These are phyloP conservation scores for Fusarium albidum DNA, from an alignment of 2,329 filamentous ascomycete species.

Conservation along the genomic window DNA sequence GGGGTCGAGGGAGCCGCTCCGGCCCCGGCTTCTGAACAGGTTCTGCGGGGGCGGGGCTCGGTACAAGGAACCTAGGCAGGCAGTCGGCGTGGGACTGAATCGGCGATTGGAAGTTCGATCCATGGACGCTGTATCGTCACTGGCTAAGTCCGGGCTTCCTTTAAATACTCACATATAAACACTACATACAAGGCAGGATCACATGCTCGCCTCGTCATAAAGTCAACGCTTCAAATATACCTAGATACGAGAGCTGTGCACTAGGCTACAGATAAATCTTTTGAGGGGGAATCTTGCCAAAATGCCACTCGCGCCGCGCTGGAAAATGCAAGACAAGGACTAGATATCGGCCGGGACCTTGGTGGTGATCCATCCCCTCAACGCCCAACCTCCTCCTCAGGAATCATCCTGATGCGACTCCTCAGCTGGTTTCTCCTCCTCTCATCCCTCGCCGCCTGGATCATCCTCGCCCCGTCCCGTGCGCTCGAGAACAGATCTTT, in stretches of 20 bases:
- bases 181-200: no score
- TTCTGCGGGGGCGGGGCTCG: constrained; percentile 34
- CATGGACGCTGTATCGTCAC: no score
- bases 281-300: constrained; percentile 26
- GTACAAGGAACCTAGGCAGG: constrained; percentile 2
- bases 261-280: neutral
- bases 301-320: constrained; percentile 26
- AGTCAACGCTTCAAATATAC: no score
- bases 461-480: constrained; percentile 31
- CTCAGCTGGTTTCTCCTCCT: constrained; percentile 47
- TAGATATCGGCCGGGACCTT: constrained; percentile 3
- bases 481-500: constrained; percentile 38
- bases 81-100: constrained; percentile 9
- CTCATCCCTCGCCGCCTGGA: constrained; percentile 41
- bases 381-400: constrained; percentile 32
- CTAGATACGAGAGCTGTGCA: neutral
- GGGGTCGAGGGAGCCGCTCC: constrained; percentile 29
- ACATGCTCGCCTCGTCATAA: no score
- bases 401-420: constrained; percentile 48
- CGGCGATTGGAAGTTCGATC: constrained; percentile 2
- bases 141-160: no score
- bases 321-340: constrained; percentile 24
- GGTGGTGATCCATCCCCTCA: constrained; percentile 1
- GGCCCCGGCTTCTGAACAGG: constrained; percentile 26
- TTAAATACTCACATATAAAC: no score